These are phyloP conservation scores for Blastocystis sp. DNA, from an alignment of 352 stramenopile genomes.

Conservation along the genomic window DNA sequence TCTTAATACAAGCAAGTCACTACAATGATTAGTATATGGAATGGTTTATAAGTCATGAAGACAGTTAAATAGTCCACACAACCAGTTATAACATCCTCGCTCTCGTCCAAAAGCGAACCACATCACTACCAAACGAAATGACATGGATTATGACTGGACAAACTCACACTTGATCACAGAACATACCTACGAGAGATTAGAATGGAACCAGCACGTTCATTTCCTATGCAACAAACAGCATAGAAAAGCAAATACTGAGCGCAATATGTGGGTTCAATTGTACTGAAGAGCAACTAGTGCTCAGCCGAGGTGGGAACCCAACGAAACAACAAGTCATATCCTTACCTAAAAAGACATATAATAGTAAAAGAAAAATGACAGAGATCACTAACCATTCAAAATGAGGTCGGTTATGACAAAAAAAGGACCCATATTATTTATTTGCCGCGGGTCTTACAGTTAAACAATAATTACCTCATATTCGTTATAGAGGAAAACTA, in stretches of 20 bases:
- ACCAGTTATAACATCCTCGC: constrained; percentile 55
- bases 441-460: no score
- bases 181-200: constrained; percentile 25
- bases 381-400: not conserved
- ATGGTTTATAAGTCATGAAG: constrained; percentile 62
- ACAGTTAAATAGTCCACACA: not conserved
- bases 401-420: not conserved
- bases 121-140: not conserved
- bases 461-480: no score
- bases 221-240: constrained; percentile 15
- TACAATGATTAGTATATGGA: constrained; percentile 64
- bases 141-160: constrained; percentile 14
- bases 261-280: constrained; percentile 14
- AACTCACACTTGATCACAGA: not conserved
- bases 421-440: no score
- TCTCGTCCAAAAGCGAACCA: constrained; percentile 64
- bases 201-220: constrained; percentile 33
- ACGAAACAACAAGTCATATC: not conserved
- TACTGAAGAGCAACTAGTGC: constrained; percentile 9
- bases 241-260: constrained; percentile 35
- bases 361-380: not conserved
- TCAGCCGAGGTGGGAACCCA: constrained; percentile 31
- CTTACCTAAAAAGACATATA: not conserved
- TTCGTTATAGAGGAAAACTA: no score
- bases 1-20: not conserved